These are phyloP conservation scores for Drosera capensis DNA, from an alignment of 148 eudicot genomes.

Conservation along the genomic window DNA sequence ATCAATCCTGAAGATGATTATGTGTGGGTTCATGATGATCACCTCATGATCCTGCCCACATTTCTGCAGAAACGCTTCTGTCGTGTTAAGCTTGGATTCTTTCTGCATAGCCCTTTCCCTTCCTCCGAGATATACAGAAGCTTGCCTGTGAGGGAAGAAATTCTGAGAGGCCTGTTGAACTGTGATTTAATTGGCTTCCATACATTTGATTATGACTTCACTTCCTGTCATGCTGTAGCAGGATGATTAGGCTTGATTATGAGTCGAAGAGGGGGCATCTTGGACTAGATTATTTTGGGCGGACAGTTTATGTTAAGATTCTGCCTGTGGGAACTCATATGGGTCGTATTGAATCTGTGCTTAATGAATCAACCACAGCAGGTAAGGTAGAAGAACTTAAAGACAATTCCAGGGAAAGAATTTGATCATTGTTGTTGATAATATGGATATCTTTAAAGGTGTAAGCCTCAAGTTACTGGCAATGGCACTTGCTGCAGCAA, in stretches of 20 bases:
- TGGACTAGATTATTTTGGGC: slow-evolving; percentile 70
- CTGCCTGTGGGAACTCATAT: slow-evolving; percentile 64
- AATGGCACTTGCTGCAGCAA: slow-evolving; percentile 42
- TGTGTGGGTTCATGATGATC: slow-evolving; percentile 73
- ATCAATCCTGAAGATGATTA: slow-evolving; percentile 59
- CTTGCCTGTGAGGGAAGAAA: slow-evolving; percentile 63
- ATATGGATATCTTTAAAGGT: slow-evolving; percentile 73
- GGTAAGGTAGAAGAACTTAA: slow-evolving; percentile 35
- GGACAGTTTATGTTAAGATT: slow-evolving; percentile 58
- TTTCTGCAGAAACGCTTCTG: slow-evolving; percentile 51
- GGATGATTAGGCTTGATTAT: slow-evolving; percentile 71
- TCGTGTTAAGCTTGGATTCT: slow-evolving; percentile 60
- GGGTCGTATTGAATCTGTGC: slow-evolving; percentile 42
- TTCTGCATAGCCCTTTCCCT: slow-evolving; percentile 70
- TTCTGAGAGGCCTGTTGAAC: slow-evolving; percentile 53
- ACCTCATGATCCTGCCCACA: slow-evolving; percentile 57
- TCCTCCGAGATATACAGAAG: slow-evolving; percentile 67
- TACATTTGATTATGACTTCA: slow-evolving; percentile 78
- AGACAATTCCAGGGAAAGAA: slow-evolving; percentile 41
- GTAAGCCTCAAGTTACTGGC: slow-evolving; percentile 58
- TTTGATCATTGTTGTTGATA: slow-evolving; percentile 53
- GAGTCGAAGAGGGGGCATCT: slow-evolving; percentile 71
- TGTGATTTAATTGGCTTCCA: slow-evolving; percentile 67
- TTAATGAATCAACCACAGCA: slow-evolving; percentile 37
- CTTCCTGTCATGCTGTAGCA: slow-evolving; percentile 64